phyloP scores from a whole-genome alignment of 2,329 filamentous ascomycete genomes.

The Bretziella fagacearum region DNA sequence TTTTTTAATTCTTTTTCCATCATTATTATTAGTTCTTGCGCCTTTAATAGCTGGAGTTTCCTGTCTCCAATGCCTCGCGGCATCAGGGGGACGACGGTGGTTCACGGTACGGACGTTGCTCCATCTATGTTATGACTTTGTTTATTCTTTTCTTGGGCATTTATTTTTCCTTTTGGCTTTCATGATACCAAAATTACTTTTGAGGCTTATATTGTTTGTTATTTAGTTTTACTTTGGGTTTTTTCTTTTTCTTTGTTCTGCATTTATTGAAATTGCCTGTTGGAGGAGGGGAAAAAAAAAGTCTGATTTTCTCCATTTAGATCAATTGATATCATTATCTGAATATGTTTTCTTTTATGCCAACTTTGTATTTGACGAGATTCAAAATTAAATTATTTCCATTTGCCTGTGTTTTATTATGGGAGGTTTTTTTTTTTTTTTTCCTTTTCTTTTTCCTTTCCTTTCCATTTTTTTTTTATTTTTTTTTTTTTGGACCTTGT shows the following conservation, averaged over 20 bases:
- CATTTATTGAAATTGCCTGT: neutral
- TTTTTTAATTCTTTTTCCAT: neutral
- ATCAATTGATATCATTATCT: no score
- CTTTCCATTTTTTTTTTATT: no score
- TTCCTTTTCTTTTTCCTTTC: neutral
- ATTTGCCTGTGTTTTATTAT: no score
- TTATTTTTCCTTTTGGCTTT: slow-evolving; percentile 1
- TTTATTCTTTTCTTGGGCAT: slow-evolving; percentile 2
- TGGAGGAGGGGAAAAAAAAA: no score
- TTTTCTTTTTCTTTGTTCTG: neutral
- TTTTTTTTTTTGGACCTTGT: neutral
- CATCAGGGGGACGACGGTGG: neutral
- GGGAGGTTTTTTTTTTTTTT: no score
- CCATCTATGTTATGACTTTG: neutral
- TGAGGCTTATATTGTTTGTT: no score
- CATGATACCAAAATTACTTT: no score
- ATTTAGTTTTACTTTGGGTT: neutral
- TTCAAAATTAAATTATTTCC: no score
- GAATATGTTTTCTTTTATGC: no score
- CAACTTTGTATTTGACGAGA: no score
- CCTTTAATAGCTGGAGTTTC: neutral
- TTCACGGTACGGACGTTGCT: slow-evolving; percentile 2
- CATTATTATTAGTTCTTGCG: neutral
- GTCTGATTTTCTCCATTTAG: neutral
- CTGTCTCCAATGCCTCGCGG: neutral